Conservation (phyloP, 2,329 filamentous ascomycete genomes). For the Xylogone sp. region DNA sequence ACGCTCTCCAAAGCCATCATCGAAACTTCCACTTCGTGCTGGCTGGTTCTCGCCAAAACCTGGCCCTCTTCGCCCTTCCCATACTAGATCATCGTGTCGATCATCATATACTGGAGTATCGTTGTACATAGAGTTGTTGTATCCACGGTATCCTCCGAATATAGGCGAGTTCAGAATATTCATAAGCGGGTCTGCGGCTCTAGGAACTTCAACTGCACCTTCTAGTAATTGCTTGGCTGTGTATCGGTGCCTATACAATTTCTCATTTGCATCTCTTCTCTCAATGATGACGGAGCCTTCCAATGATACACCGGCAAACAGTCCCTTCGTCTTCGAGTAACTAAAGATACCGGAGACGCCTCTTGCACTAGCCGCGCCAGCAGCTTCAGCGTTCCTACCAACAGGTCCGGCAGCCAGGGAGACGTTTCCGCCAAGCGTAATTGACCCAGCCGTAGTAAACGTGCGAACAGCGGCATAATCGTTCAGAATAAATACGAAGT, state of each 20-base stretch:
- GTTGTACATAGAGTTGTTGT: constrained; percentile 78
- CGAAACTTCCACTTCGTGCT: constrained; percentile 39
- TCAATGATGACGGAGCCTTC: constrained; percentile 94
- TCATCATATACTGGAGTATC: constrained; percentile 88
- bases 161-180: constrained; percentile 77
- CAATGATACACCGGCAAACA: constrained; percentile 92
- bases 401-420: constrained; percentile 92
- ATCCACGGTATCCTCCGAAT: constrained; percentile 63
- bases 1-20: constrained; percentile 22
- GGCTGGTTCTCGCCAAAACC: constrained; percentile 66
- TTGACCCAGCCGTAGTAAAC: constrained; percentile 85
- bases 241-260: constrained; percentile 81
- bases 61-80: constrained; percentile 70
- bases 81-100: constrained; percentile 75
- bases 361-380: constrained; percentile 86
- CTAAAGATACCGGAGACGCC: constrained; percentile 90
- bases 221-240: constrained; percentile 79
- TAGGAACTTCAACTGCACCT: constrained; percentile 73
- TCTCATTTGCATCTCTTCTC: constrained; percentile 93
- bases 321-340: constrained; percentile 95
- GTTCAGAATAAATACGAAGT: constrained; percentile 98
- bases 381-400: constrained; percentile 92
- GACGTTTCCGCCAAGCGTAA: constrained; percentile 94
- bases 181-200: constrained; percentile 81
- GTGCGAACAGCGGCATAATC: constrained; percentile 85